Evolutionary conservation across 2,329 filamentous ascomycete genomes (phyloP).

Genomic region (Fusarium sp.): DNA sequence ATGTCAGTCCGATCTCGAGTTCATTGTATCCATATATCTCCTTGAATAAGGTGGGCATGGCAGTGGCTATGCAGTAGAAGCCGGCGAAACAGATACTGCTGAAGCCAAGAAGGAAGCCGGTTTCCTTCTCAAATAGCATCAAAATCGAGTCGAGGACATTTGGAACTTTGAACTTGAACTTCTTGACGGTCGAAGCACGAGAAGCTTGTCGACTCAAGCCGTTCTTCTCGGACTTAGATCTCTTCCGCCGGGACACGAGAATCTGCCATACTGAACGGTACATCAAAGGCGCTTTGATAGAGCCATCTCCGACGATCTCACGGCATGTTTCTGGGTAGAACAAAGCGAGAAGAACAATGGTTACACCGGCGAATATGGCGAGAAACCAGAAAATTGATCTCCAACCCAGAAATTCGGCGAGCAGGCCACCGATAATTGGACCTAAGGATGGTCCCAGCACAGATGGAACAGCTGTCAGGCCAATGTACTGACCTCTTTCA

Average conservation of each 20-base stretch:
- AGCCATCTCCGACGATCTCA: conserved; percentile 64
- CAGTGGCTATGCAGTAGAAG: conserved; percentile 61
- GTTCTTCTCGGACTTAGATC: neutral
- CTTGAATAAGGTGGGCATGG: conserved; percentile 58
- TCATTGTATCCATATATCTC: conserved; percentile 70
- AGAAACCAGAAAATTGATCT: conserved; percentile 72
- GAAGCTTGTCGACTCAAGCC: conserved; percentile 28
- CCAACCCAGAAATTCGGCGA: conserved; percentile 70
- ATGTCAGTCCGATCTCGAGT: conserved; percentile 64
- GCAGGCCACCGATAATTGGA: conserved; percentile 69
- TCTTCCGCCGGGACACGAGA: conserved; percentile 37
- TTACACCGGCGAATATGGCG: conserved; percentile 57
- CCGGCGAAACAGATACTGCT: conserved; percentile 61
- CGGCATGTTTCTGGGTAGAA: conserved; percentile 67
- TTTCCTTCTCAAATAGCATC: conserved; percentile 57
- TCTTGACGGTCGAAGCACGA: conserved; percentile 25
- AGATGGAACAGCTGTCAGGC: conserved; percentile 60
- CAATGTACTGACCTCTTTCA: conserved; percentile 71
- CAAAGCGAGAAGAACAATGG: conserved; percentile 56
- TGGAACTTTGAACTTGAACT: conserved; percentile 53
- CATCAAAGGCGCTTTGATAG: conserved; percentile 54
- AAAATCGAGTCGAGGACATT: conserved; percentile 56
- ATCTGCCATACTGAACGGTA: conserved; percentile 53
- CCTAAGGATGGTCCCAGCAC: conserved; percentile 63
- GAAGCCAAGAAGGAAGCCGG: conserved; percentile 58